These are phyloP conservation scores for Neospora caninum DNA, from an alignment of 169 alveolate species.

Conservation along the genomic window DNA sequence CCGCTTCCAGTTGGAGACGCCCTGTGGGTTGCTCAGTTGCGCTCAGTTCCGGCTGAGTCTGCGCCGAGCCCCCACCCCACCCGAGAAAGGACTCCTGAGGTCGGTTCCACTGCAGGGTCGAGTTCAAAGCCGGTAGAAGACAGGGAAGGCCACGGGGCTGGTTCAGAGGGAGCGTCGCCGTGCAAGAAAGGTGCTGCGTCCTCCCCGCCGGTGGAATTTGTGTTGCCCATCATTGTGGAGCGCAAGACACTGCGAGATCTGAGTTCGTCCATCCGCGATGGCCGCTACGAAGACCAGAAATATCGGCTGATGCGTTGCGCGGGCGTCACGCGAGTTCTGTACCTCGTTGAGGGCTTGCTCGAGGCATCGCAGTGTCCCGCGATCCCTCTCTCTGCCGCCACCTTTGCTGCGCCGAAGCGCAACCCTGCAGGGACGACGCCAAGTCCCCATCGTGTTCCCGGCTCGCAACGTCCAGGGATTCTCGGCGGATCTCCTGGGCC, in stretches of 20 bases:
- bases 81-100: background rate
- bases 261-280: conserved; percentile 12
- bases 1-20: conserved; percentile 40
- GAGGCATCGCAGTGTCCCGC: conserved; percentile 21
- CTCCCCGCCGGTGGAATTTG: background rate
- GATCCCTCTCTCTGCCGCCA: background rate
- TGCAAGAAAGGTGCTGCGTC: background rate
- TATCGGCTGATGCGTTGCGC: conserved; percentile 21
- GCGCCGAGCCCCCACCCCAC: background rate
- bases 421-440: background rate
- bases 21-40: conserved; percentile 5
- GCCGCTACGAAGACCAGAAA: conserved; percentile 43
- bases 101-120: background rate
- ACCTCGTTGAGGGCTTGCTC: conserved; percentile 27
- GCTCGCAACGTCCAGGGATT: background rate
- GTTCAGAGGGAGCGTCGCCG: background rate
- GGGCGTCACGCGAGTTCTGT: conserved; percentile 6
- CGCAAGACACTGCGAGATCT: conserved; percentile 35
- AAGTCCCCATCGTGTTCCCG: background rate
- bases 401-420: background rate
- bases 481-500: background rate
- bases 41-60: background rate
- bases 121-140: no score
- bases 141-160: background rate
- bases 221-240: conserved; percentile 18